phyloP scores from a whole-genome alignment of 1,284 basidiomycete species.

The Lignosus rhinocerotis region DNA sequence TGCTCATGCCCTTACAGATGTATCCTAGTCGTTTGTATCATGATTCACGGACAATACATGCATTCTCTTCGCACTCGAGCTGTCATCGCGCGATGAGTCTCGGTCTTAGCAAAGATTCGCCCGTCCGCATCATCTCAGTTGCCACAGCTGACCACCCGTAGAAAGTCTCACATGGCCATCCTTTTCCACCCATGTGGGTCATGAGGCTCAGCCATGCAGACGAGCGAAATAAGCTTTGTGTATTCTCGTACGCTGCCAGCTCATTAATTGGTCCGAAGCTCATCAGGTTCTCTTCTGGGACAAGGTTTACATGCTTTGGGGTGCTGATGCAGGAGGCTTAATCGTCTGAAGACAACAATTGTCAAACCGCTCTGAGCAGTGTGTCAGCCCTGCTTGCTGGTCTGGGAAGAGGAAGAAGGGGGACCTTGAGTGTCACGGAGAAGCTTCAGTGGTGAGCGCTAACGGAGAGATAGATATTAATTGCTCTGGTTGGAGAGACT shows the following conservation, averaged over 20 bases:
- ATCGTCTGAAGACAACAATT: not conserved
- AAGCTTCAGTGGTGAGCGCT: not conserved
- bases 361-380: not conserved
- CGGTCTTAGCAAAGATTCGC: too few species aligned
- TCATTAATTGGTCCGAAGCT: not conserved
- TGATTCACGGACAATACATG: not conserved
- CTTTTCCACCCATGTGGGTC: not conserved
- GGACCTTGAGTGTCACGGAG: not conserved
- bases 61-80: too few species aligned
- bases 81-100: too few species aligned
- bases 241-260: not conserved
- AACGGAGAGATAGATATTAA: not conserved
- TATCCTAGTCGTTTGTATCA: constrained; percentile 1
- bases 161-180: too few species aligned
- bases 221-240: not conserved
- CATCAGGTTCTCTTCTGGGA: not conserved
- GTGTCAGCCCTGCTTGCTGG: not conserved
- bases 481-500: not conserved
- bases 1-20: not conserved
- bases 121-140: too few species aligned
- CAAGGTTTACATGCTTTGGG: constrained; percentile 11
- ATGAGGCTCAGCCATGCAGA: not conserved
- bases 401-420: not conserved
- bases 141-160: too few species aligned
- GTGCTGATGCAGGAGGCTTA: not conserved